phyloP scores from a whole-genome alignment of 805 yeast genomes.

The Grigorovia jiainica region DNA sequence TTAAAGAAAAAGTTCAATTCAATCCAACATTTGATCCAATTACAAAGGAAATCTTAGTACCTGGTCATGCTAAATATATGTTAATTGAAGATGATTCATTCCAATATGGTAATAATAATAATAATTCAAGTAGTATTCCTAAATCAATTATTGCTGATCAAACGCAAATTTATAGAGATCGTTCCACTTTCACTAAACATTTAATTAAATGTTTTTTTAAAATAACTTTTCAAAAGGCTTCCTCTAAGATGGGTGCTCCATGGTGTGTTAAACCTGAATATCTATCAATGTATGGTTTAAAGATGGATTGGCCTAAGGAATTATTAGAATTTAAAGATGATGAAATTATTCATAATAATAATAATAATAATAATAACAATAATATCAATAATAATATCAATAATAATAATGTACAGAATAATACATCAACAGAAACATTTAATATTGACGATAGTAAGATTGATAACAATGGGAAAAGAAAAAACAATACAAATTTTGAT shows the following conservation, averaged over 20 bases:
- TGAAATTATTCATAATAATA: conserved; percentile 2
- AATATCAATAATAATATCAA: neutral
- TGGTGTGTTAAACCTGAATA: conserved; percentile 83
- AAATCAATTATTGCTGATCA: conserved; percentile 65
- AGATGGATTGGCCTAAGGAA: conserved; percentile 28
- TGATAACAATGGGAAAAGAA: too few relatives aligned
- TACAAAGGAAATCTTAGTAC: conserved; percentile 31
- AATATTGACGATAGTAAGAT: too few relatives aligned
- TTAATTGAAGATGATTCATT: conserved; percentile 39
- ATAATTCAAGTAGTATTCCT: conserved; percentile 22
- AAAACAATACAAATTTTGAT: too few relatives aligned
- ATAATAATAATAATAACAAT: neutral
- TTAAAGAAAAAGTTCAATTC: conserved; percentile 80
- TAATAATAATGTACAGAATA: too few relatives aligned
- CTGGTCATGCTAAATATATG: conserved; percentile 60
- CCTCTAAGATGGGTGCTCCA: conserved; percentile 84
- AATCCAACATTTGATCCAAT: conserved; percentile 34
- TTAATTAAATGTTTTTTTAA: conserved; percentile 82
- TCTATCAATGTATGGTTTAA: conserved; percentile 27
- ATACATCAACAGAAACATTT: too few relatives aligned
- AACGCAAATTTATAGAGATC: conserved; percentile 65
- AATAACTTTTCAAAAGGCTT: conserved; percentile 55
- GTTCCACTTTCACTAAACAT: conserved; percentile 83
- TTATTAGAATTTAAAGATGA: conserved; percentile 26
- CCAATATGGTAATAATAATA: conserved; percentile 8